These are phyloP conservation scores for Penicillium sp. DNA, from an alignment of 2,329 filamentous ascomycete species.

Conservation along the genomic window DNA sequence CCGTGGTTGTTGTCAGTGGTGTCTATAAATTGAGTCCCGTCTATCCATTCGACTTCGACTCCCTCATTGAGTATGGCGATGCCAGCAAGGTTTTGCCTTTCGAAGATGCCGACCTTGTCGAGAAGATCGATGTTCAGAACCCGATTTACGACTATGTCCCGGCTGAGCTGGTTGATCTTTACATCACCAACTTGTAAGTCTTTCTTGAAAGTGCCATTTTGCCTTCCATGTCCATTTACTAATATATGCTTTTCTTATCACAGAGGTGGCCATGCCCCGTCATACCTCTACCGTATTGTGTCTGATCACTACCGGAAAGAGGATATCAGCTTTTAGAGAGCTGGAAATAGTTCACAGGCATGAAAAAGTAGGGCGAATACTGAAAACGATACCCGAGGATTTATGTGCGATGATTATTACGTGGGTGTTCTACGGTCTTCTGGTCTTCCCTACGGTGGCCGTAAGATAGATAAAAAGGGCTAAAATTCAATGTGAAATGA, in stretches of 20 bases:
- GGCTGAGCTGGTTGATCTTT: slow-evolving; percentile 61
- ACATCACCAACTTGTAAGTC: slow-evolving; percentile 76
- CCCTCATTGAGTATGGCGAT: slow-evolving; percentile 82
- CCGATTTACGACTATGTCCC: slow-evolving; percentile 81
- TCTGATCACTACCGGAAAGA: slow-evolving; percentile 65
- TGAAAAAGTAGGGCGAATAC: slow-evolving; percentile 7
- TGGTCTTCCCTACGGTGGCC: neutral
- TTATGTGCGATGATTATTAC: slow-evolving; percentile 20
- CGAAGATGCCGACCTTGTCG: slow-evolving; percentile 75
- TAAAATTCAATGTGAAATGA: slow-evolving; percentile 1
- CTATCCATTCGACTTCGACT: slow-evolving; percentile 78
- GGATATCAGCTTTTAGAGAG: slow-evolving; percentile 53
- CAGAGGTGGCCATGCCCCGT: slow-evolving; percentile 63
- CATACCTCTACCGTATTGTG: slow-evolving; percentile 64
- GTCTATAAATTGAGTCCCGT: slow-evolving; percentile 93
- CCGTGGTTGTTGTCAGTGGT: slow-evolving; percentile 84
- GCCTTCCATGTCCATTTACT: slow-evolving; percentile 5
- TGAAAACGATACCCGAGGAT: slow-evolving; percentile 25
- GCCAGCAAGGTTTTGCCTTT: slow-evolving; percentile 74
- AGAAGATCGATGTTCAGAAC: slow-evolving; percentile 73
- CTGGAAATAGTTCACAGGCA: neutral
- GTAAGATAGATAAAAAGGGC: slow-evolving; percentile 1
- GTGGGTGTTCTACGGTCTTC: slow-evolving; percentile 1
- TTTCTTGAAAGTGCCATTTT: neutral
- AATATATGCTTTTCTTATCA: slow-evolving; percentile 9